These are phyloP conservation scores for Aureobasidium sp. DNA, from an alignment of 2,329 filamentous ascomycete genomes.

Conservation along the genomic window DNA sequence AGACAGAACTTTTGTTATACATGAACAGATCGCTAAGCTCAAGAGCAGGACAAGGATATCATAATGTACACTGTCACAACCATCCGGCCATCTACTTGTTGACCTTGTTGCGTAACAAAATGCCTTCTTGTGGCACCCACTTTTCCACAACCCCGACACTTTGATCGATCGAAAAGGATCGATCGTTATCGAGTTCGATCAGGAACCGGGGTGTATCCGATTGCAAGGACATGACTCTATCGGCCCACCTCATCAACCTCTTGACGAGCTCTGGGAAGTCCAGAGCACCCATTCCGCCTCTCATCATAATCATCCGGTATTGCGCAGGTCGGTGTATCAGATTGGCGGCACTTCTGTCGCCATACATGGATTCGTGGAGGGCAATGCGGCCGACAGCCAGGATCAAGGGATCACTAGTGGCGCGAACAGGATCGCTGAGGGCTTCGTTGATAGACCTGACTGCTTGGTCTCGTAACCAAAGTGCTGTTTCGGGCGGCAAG, in stretches of 20 bases:
- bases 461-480: constrained; percentile 40
- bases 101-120: constrained; percentile 25
- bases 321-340: constrained; percentile 29
- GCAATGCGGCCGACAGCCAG: constrained; percentile 38
- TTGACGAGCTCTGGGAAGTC: constrained; percentile 28
- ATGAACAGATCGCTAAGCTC: not conserved
- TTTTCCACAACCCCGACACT: constrained; percentile 26
- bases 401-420: constrained; percentile 38
- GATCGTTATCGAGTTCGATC: constrained; percentile 23
- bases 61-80: not conserved
- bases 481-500: constrained; percentile 35
- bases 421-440: constrained; percentile 27
- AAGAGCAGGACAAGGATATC: not conserved
- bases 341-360: constrained; percentile 26
- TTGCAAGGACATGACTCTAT: constrained; percentile 29
- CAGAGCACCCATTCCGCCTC: constrained; percentile 27
- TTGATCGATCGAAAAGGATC: constrained; percentile 12
- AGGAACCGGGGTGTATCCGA: constrained; percentile 25
- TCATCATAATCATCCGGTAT: constrained; percentile 28
- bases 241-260: constrained; percentile 29
- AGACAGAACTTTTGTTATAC: not conserved
- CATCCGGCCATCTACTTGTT: not conserved
- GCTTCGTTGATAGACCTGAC: constrained; percentile 38
- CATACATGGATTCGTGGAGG: constrained; percentile 29
- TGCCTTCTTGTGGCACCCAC: constrained; percentile 26